Evolutionary conservation across 2,329 filamentous ascomycete genomes (phyloP), one percentile per base, ranked within the genome.

Genomic region (Myriangium duriaei): DNA sequence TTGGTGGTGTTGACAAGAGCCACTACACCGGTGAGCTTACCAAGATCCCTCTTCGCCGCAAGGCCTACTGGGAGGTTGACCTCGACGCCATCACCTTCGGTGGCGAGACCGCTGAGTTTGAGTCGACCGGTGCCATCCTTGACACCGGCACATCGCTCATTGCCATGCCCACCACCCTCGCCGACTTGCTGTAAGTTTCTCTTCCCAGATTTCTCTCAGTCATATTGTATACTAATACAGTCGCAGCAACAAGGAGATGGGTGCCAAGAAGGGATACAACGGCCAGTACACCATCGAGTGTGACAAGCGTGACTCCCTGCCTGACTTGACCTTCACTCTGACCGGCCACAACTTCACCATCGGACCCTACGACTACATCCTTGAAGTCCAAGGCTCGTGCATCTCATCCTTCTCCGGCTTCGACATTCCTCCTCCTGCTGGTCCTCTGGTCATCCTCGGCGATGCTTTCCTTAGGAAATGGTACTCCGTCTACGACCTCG

Each of bases 41-140:
- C 59, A 92, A 86, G 62, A 85, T 98, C 50, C 91, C 91, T 39
- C 76, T 98, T 51, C 84, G 91, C 62, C 84, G 91, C 60, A 96
- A 96, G 80, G 91, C 91, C 34, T 98, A 98, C 75, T 98, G 91
- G 91, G 91, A 98, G 73, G 88, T 98, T 40, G 87, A 96, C 55
- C 78, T 98, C 45, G 80, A 96, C 55, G 72, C 85, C 47, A 91
- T 98, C 65, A 77, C 81, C 40, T 85, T 95, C 47, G 92, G 91
- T 52, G 73, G 87, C 37, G 75, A 82, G 56, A 79, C 76, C 49
- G 87, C 87, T 44, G 81, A 94, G 62, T 78, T 96, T 47, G 88
- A 96, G 48, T 76, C 84, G 71, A 95, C 86, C 42, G 92, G 91
- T 66, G 84, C 86, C 53, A 95, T 98, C 49, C 82, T 98, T 44